These are phyloP conservation scores for Benincasa hispida DNA, from an alignment of 306 rosid genomes.

Conservation along the genomic window DNA sequence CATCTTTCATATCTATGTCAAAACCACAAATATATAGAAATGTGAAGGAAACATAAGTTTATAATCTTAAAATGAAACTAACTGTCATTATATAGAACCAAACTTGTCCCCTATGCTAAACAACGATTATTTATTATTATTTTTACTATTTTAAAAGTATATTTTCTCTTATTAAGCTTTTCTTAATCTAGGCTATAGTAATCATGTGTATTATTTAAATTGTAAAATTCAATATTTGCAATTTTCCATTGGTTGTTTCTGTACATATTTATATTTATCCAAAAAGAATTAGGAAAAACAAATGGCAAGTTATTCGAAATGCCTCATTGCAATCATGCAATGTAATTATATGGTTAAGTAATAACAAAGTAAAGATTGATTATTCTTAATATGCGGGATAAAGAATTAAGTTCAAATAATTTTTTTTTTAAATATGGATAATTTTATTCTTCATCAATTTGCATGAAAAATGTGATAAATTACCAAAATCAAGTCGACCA, in stretches of 20 bases:
- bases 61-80: too few relatives aligned
- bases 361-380: background rate
- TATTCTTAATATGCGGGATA: background rate
- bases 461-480: background rate
- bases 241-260: background rate
- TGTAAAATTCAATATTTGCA: background rate
- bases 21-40: too few relatives aligned
- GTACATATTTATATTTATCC: background rate
- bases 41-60: too few relatives aligned
- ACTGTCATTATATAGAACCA: too few relatives aligned
- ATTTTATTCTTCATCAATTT: background rate
- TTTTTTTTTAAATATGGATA: background rate
- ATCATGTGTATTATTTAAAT: background rate
- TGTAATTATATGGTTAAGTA: background rate
- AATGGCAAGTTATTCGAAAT: background rate
- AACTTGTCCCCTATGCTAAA: too few relatives aligned
- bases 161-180: too few relatives aligned
- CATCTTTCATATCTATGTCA: too few relatives aligned
- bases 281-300: background rate
- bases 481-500: background rate
- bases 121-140: too few relatives aligned
- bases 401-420: background rate
- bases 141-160: too few relatives aligned
- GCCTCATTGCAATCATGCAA: background rate
- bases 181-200: background rate